A percentile compares a stretch with the other conserved stretches of the same genome.
phyloP scores from a whole-genome alignment of 495 filamentous ascomycete species.

The Neurospora tetraspora region DNA sequence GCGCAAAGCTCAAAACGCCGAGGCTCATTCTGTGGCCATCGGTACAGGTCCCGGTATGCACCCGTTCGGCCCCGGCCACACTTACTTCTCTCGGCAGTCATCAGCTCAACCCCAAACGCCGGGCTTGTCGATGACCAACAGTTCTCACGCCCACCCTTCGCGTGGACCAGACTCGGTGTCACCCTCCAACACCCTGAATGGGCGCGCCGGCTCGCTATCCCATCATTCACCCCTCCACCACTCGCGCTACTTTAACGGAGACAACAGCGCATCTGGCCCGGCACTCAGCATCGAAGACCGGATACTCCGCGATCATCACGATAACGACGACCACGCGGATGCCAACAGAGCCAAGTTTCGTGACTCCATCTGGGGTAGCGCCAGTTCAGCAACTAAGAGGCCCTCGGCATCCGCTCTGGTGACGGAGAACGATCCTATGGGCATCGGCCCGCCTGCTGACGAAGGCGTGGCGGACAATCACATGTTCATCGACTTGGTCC shows the following conservation, averaged over 20 bases:
- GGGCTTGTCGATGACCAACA: conserved; percentile 20
- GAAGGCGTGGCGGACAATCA: conserved; percentile 37
- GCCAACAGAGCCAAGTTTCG: conserved; percentile 23
- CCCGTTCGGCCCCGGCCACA: conserved; percentile 20
- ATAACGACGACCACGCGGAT: conserved; percentile 21
- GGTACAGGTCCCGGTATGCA: conserved; percentile 26
- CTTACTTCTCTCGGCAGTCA: conserved; percentile 28
- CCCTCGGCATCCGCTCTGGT: neutral
- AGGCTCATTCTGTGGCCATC: conserved; percentile 25
- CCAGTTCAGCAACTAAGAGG: conserved; percentile 13
- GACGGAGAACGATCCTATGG: conserved; percentile 20
- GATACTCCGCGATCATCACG: conserved; percentile 24
- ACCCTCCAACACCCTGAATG: conserved; percentile 22
- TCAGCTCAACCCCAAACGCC: conserved; percentile 31
- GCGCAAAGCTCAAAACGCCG: conserved; percentile 43
- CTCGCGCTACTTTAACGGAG: conserved; percentile 29
- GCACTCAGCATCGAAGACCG: conserved; percentile 32
- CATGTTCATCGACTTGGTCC: conserved; percentile 45
- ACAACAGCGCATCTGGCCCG: conserved; percentile 19
- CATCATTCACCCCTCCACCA: conserved; percentile 19
- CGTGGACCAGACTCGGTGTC: conserved; percentile 15
- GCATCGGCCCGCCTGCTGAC: conserved; percentile 20
- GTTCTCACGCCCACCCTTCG: conserved; percentile 22
- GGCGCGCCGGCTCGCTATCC: conserved; percentile 10
- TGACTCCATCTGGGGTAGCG: conserved; percentile 30